These are phyloP conservation scores for Blastosporella zonata DNA, from an alignment of 1,284 basidiomycete species.

Conservation along the genomic window DNA sequence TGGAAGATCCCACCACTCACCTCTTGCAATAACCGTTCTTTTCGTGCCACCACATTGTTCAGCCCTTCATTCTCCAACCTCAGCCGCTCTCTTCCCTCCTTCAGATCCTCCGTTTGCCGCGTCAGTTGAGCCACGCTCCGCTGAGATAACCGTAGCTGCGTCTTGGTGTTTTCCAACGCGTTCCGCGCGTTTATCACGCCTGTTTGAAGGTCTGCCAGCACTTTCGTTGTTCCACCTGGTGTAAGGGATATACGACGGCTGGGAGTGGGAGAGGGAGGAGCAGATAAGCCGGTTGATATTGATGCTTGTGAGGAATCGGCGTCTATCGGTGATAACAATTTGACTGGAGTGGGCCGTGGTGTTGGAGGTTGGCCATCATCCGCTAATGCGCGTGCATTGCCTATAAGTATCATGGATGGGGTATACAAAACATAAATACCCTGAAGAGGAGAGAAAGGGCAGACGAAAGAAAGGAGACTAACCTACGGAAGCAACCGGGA, in stretches of 20 bases:
- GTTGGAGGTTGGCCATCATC: slow-evolving; percentile 55
- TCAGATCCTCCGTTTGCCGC: slow-evolving; percentile 80
- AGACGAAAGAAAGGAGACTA: slow-evolving; percentile 27
- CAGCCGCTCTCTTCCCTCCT: slow-evolving; percentile 77
- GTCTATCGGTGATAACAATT: slow-evolving; percentile 30
- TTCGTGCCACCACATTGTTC: slow-evolving; percentile 81
- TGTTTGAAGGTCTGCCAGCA: slow-evolving; percentile 77
- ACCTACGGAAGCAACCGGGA: slow-evolving; percentile 80
- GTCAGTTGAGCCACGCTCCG: slow-evolving; percentile 77
- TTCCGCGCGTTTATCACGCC: slow-evolving; percentile 77
- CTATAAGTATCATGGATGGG: slow-evolving; percentile 38
- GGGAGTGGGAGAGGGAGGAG: slow-evolving; percentile 47
- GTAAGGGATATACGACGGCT: slow-evolving; percentile 59
- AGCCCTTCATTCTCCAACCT: slow-evolving; percentile 81
- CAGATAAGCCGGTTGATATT: slow-evolving; percentile 28
- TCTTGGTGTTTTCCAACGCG: slow-evolving; percentile 80
- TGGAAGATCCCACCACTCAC: slow-evolving; percentile 35
- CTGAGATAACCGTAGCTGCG: slow-evolving; percentile 74
- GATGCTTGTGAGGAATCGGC: slow-evolving; percentile 28
- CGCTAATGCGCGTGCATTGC: slow-evolving; percentile 76
- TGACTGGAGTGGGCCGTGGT: slow-evolving; percentile 28
- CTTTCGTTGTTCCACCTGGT: slow-evolving; percentile 78
- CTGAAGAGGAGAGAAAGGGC: slow-evolving; percentile 17
- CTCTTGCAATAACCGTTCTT: slow-evolving; percentile 82
- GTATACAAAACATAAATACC: slow-evolving; percentile 21